These are phyloP conservation scores for Mycena latifolia DNA, from an alignment of 768 basidiomycete genomes.

Conservation along the genomic window DNA sequence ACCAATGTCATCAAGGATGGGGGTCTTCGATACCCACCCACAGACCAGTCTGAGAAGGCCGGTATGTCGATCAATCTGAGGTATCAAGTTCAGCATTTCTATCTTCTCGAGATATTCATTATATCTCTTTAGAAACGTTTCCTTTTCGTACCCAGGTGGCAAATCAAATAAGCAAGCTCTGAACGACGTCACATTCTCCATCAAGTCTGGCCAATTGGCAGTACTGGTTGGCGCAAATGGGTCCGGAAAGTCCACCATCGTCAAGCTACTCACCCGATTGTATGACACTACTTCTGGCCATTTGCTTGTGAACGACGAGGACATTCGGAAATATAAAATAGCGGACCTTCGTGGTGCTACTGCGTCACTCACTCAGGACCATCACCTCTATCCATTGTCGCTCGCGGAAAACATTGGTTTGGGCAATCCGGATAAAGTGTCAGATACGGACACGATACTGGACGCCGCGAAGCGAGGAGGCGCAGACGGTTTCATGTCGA, in stretches of 20 bases:
- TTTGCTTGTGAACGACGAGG: conserved; percentile 57
- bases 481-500: conserved; percentile 36
- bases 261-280: conserved; percentile 63
- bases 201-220: conserved; percentile 61
- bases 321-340: conserved; percentile 51
- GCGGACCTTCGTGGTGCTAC: conserved; percentile 58
- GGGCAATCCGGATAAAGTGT: conserved; percentile 35
- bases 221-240: conserved; percentile 73
- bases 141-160: conserved; percentile 65
- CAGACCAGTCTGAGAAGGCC: conserved; percentile 26
- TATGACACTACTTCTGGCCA: conserved; percentile 60
- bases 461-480: conserved; percentile 49
- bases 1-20: conserved; percentile 44
- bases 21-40: conserved; percentile 39
- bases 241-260: conserved; percentile 65
- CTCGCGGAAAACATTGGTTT: too few species aligned
- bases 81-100: conserved; percentile 34
- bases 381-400: conserved; percentile 65
- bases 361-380: conserved; percentile 63
- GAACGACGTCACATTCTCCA: conserved; percentile 54
- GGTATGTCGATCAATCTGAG: conserved; percentile 47
- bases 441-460: conserved; percentile 38
- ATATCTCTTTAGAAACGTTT: conserved; percentile 54
- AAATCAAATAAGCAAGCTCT: conserved; percentile 51
- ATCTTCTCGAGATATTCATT: background rate